A percentile compares a stretch with the other conserved stretches of the same genome.
phyloP scores from a whole-genome alignment of 2,329 filamentous ascomycete species.

The Beauveria medogensis region DNA sequence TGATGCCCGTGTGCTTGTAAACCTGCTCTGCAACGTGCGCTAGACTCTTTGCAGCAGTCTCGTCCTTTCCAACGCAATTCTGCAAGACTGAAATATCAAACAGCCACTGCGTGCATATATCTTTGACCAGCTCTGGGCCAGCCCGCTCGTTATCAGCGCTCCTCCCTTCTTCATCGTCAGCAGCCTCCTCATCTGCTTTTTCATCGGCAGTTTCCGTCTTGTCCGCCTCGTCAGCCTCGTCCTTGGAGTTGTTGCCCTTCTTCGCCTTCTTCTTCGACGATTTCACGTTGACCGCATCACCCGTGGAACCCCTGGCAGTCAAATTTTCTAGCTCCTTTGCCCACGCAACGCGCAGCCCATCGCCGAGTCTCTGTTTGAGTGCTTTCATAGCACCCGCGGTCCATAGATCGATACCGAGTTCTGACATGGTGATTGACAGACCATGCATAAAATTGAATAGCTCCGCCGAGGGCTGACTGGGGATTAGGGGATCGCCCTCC shows the following conservation, averaged over 20 bases:
- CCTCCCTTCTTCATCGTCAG: not conserved
- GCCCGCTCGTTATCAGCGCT: not conserved
- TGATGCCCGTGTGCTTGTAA: conserved; percentile 38
- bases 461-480: conserved; percentile 68
- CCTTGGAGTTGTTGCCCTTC: conserved; percentile 10
- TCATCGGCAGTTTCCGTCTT: conserved; percentile 8
- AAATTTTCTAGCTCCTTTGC: conserved; percentile 29
- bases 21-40: conserved; percentile 39
- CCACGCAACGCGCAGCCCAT: conserved; percentile 44
- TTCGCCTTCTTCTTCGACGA: conserved; percentile 12
- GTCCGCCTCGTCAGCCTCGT: conserved; percentile 13
- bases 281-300: conserved; percentile 6
- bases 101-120: conserved; percentile 51
- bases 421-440: conserved; percentile 59
- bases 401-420: conserved; percentile 73
- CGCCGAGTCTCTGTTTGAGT: conserved; percentile 52
- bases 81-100: conserved; percentile 50
- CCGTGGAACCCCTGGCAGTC: conserved; percentile 15
- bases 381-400: conserved; percentile 55
- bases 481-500: conserved; percentile 70
- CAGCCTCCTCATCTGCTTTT: conserved; percentile 5
- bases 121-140: conserved; percentile 25
- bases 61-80: conserved; percentile 32
- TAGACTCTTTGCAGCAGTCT: conserved; percentile 23
- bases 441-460: conserved; percentile 64